Conservation (phyloP, 2,329 filamentous ascomycete species). For the Claviceps lovelessii region DNA sequence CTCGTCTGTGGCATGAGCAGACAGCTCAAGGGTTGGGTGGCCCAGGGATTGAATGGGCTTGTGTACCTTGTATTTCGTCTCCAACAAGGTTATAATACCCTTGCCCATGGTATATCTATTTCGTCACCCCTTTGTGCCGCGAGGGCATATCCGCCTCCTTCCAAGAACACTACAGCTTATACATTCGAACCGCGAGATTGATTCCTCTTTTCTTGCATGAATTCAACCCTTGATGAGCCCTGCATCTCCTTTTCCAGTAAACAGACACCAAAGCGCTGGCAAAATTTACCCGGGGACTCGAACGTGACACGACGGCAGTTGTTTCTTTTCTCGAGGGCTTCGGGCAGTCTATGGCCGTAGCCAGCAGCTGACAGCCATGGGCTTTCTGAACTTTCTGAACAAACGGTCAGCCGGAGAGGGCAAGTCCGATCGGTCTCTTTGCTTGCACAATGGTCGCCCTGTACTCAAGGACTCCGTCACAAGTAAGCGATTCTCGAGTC, state of each 20-base stretch:
- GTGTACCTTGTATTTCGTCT: too few species aligned
- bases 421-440: neutral
- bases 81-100: neutral
- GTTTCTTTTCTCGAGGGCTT: neutral
- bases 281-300: neutral
- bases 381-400: constrained; percentile 3
- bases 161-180: neutral
- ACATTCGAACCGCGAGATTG: neutral
- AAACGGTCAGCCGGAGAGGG: neutral
- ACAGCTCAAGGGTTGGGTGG: neutral
- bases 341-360: neutral
- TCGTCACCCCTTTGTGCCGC: neutral
- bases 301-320: neutral
- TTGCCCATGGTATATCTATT: constrained; percentile 1
- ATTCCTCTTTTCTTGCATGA: neutral
- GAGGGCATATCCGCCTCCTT: neutral
- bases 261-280: neutral
- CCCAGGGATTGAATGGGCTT: too few species aligned
- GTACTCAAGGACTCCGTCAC: neutral
- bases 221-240: neutral
- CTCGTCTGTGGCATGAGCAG: constrained; percentile 1
- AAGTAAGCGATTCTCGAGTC: neutral
- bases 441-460: neutral
- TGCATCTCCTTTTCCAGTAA: neutral
- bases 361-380: constrained; percentile 1